Evolutionary conservation across 495 filamentous ascomycete species (phyloP), one percentile per base, ranked within the genome.

Genomic region (Podospora sp.): DNA sequence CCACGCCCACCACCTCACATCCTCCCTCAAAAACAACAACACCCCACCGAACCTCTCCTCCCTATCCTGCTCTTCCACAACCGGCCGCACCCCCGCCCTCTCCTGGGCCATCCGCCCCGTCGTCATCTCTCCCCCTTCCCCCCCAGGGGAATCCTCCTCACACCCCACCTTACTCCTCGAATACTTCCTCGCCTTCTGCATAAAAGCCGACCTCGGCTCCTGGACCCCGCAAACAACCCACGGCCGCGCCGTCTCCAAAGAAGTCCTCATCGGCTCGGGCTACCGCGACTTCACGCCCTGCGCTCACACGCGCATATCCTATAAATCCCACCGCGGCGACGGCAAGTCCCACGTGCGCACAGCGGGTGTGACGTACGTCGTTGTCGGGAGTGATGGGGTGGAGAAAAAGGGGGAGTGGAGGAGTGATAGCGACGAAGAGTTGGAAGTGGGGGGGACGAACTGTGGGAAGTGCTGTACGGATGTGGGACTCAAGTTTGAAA

Each of bases 381-480:
- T 33, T 16, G 27, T 24, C 11, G 58, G 52, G 9, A 16, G 33
- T 16, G 14, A 69, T 12, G 63, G 61, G 12, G 18, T 9, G 16
- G 53, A 52, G 33, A 26, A 14, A 6, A 58, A 51, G 24, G 66
- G 55, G 35, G 62, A 66, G 27, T 77, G 75, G 75, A 49, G 25
- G 25, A 72, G 68, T 35, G 49, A 59, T 14, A 58, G 68, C 36
- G 66, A 66, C 1, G 62, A 68, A 16, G 35, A 40, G 8, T 20
- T n/a, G 52, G 20, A 49, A 27, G n/a, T 51, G 2, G 56, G 52
- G 49, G 25, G 21, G 9, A 63, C 29, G 25, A 66, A 60, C 35
- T 77, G 75, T 20, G 58, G 6, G 12, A 50, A 55, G 40, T 77
- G 75, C 27, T 71, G 68, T 53, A 74, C 72, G 1, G 75, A 77